These are phyloP conservation scores for Sclerotinia sclerotiorum DNA, from an alignment of 2,329 filamentous ascomycete genomes.

Conservation along the genomic window DNA sequence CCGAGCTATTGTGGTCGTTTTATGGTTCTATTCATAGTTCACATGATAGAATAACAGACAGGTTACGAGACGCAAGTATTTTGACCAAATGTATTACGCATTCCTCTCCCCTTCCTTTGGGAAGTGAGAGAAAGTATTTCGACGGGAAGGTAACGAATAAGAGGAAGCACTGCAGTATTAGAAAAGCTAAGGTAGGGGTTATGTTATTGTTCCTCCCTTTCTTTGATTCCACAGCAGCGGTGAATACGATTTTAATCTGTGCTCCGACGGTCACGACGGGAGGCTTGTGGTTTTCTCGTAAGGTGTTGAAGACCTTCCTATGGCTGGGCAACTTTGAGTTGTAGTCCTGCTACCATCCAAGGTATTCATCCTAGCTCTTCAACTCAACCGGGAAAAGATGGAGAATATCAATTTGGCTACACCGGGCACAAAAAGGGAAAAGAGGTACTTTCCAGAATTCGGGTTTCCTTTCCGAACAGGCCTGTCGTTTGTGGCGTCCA, in stretches of 20 bases:
- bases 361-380: background rate
- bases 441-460: slow-evolving; percentile 17
- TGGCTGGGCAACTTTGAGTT: slow-evolving; percentile 22
- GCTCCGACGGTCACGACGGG: slow-evolving; percentile 19
- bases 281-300: slow-evolving; percentile 11
- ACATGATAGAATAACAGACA: slow-evolving; percentile 9
- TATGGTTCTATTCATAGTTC: slow-evolving; percentile 16
- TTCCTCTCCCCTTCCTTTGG: slow-evolving; percentile 8
- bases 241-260: slow-evolving; percentile 24
- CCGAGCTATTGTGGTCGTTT: background rate
- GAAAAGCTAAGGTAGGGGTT: slow-evolving; percentile 10
- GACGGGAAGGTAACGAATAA: background rate
- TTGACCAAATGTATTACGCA: slow-evolving; percentile 3
- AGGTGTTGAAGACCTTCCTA: background rate
- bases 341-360: slow-evolving; percentile 1
- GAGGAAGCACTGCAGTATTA: slow-evolving; percentile 8
- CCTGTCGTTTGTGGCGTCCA: slow-evolving; percentile 21
- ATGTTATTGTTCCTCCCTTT: slow-evolving; percentile 6
- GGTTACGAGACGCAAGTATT: background rate
- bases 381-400: slow-evolving; percentile 1
- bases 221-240: slow-evolving; percentile 22
- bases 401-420: slow-evolving; percentile 17
- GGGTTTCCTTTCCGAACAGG: slow-evolving; percentile 21
- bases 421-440: slow-evolving; percentile 19
- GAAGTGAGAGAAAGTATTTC: background rate